These are phyloP conservation scores for Fusarium scirpi DNA, from an alignment of 2,329 filamentous ascomycete genomes.

Conservation along the genomic window DNA sequence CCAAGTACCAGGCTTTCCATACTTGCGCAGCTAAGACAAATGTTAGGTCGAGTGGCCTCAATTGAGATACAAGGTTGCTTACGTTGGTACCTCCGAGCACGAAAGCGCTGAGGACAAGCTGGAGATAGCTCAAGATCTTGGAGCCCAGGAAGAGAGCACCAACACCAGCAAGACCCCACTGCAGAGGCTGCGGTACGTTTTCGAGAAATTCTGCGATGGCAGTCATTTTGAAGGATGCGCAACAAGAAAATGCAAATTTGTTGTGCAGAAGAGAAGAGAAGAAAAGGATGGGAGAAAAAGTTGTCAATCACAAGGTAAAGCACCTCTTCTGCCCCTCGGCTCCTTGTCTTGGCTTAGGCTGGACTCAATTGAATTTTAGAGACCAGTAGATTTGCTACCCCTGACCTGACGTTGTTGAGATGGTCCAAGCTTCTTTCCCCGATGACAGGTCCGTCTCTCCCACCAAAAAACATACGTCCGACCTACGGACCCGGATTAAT, in stretches of 20 bases:
- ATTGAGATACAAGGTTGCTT: conserved; percentile 46
- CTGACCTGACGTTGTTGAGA: conserved; percentile 48
- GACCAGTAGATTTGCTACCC: conserved; percentile 26
- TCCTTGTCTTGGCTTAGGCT: conserved; percentile 20
- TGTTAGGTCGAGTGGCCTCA: neutral
- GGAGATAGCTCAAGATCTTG: conserved; percentile 69
- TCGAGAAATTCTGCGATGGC: conserved; percentile 45
- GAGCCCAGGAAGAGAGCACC: conserved; percentile 70
- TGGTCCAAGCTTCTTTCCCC: conserved; percentile 47
- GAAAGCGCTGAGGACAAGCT: conserved; percentile 75
- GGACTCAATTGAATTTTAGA: conserved; percentile 29
- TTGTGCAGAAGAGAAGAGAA: neutral
- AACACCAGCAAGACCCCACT: conserved; percentile 61
- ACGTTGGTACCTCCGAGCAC: conserved; percentile 73
- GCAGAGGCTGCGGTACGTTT: conserved; percentile 58
- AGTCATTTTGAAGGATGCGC: conserved; percentile 44
- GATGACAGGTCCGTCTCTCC: conserved; percentile 24
- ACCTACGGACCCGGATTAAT: neutral
- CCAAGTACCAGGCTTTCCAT: conserved; percentile 93
- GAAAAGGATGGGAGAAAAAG: neutral
- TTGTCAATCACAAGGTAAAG: conserved; percentile 20
- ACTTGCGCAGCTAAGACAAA: conserved; percentile 78
- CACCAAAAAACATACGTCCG: conserved; percentile 32
- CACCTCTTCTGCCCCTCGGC: conserved; percentile 41
- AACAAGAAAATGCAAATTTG: neutral